These are phyloP conservation scores for Solanum peruvianum DNA, from an alignment of 257 asterid species.

Conservation along the genomic window DNA sequence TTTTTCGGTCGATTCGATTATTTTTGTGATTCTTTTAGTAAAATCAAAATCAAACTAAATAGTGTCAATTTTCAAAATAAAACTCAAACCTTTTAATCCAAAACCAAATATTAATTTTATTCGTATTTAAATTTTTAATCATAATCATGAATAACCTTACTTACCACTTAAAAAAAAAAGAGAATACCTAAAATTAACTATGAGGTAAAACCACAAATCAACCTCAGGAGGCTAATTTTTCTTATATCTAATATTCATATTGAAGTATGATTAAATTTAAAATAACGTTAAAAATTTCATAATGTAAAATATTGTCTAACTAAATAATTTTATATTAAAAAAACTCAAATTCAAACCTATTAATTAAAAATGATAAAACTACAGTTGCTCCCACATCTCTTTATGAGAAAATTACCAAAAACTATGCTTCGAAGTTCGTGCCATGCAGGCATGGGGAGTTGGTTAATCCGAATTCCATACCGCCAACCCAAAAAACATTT, in stretches of 20 bases:
- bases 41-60: too few relatives aligned
- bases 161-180: neutral
- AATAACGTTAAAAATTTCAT: accelerated
- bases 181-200: neutral
- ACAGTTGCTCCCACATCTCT: neutral
- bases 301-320: too few relatives aligned
- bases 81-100: too few relatives aligned
- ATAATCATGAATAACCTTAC: too few relatives aligned
- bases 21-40: too few relatives aligned
- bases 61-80: accelerated
- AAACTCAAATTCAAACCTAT: accelerated
- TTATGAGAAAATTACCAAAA: neutral
- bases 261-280: too few relatives aligned
- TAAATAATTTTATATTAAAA: accelerated
- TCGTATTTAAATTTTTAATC: too few relatives aligned
- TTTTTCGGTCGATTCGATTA: too few relatives aligned
- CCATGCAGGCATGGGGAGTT: neutral
- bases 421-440: neutral
- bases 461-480: neutral
- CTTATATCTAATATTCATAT: accelerated
- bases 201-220: neutral
- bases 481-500: neutral
- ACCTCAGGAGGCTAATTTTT: neutral
- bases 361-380: too few relatives aligned
- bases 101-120: too few relatives aligned